phyloP scores from a whole-genome alignment of 371 early-diverging fungal genomes.

The Syncephalastrum contaminatum region DNA sequence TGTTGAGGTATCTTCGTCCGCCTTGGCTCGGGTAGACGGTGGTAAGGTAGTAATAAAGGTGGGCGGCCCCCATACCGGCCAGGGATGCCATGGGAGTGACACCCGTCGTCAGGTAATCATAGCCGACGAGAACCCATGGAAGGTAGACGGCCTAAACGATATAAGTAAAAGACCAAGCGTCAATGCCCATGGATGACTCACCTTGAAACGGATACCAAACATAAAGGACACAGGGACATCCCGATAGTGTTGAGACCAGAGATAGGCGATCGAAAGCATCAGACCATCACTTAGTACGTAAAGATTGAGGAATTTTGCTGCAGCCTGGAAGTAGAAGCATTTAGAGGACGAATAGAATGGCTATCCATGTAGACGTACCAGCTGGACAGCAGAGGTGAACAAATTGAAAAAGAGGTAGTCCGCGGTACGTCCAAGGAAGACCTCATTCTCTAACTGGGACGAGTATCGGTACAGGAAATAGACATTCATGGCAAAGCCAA shows the following conservation, averaged over 20 bases:
- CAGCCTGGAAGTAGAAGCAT: slow-evolving; percentile 7
- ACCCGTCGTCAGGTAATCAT: slow-evolving; percentile 40
- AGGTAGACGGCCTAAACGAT: slow-evolving; percentile 59
- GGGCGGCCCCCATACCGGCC: slow-evolving; percentile 51
- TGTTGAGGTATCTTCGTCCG: slow-evolving; percentile 52
- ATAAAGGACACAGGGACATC: slow-evolving; percentile 72
- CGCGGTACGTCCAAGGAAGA: slow-evolving; percentile 72
- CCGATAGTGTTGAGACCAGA: slow-evolving; percentile 75
- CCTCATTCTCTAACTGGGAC: slow-evolving; percentile 64
- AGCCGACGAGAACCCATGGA: slow-evolving; percentile 69
- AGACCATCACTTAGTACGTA: slow-evolving; percentile 49
- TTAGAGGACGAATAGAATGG: not conserved
- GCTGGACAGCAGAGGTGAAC: slow-evolving; percentile 46
- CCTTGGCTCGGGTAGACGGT: slow-evolving; percentile 56
- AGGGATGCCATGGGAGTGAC: slow-evolving; percentile 14
- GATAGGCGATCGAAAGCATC: slow-evolving; percentile 65
- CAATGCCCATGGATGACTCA: slow-evolving; percentile 21
- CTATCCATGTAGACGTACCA: slow-evolving; percentile 16
- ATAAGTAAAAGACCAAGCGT: not conserved
- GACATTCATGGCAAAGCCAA: slow-evolving; percentile 66
- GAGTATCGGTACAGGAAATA: slow-evolving; percentile 78
- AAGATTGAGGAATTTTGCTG: slow-evolving; percentile 23
- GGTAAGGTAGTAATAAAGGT: slow-evolving; percentile 57
- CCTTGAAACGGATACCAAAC: slow-evolving; percentile 84
- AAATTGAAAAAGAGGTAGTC: slow-evolving; percentile 80